phyloP scores from a whole-genome alignment of 768 basidiomycete species.

The Myochromella boudieri region DNA sequence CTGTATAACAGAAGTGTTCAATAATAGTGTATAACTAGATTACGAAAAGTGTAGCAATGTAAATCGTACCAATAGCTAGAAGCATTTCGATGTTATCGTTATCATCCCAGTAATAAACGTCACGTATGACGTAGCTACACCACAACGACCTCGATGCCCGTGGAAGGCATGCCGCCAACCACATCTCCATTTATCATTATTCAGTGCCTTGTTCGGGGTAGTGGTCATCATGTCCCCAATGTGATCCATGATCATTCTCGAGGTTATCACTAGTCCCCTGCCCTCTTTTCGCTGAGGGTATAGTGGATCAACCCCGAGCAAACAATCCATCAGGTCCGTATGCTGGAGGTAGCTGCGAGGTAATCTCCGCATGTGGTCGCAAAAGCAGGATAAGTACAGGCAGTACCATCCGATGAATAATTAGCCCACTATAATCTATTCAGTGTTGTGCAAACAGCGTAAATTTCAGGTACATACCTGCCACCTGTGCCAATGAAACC shows the following conservation, averaged over 20 bases:
- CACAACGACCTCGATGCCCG: constrained; percentile 34
- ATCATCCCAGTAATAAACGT: not conserved
- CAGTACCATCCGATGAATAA: constrained; percentile 35
- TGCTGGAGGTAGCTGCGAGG: constrained; percentile 29
- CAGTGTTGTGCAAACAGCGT: not conserved
- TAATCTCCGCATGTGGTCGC: constrained; percentile 27
- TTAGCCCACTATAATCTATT: constrained; percentile 32
- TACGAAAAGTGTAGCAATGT: constrained; percentile 1
- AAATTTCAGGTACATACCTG: constrained; percentile 25
- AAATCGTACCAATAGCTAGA: no score
- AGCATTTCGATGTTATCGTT: not conserved
- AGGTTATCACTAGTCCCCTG: constrained; percentile 37
- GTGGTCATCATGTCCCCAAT: constrained; percentile 39
- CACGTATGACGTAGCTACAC: constrained; percentile 12
- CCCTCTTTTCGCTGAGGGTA: constrained; percentile 27
- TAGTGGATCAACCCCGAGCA: constrained; percentile 36
- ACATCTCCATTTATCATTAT: constrained; percentile 39
- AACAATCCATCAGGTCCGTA: constrained; percentile 41
- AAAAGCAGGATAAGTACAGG: constrained; percentile 32
- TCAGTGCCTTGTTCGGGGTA: constrained; percentile 25
- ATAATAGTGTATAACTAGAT: constrained; percentile 8
- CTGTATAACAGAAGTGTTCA: not conserved
- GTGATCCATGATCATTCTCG: constrained; percentile 41
- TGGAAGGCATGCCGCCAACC: constrained; percentile 48
- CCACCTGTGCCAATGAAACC: constrained; percentile 43